phyloP scores from a whole-genome alignment of 805 yeast genomes.

The Wickerhamiella sorbophila region DNA sequence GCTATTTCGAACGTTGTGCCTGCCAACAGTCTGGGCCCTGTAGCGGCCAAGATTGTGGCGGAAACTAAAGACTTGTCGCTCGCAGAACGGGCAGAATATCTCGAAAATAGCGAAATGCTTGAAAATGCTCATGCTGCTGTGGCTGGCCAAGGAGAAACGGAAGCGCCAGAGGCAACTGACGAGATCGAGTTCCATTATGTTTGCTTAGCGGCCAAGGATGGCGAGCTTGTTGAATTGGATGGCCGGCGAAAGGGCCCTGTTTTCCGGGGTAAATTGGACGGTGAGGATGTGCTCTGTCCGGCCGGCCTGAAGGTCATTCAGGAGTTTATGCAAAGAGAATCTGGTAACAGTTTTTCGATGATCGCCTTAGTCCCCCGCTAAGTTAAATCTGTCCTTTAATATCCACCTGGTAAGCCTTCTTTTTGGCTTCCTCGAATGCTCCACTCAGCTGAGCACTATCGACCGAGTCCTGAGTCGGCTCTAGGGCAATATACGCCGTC shows the following conservation, averaged over 20 bases:
- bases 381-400: slow-evolving; percentile 65
- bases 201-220: slow-evolving; percentile 40
- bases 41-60: slow-evolving; percentile 20
- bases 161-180: slow-evolving; percentile 30
- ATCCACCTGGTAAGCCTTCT: slow-evolving; percentile 46
- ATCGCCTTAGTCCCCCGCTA: slow-evolving; percentile 36
- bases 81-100: slow-evolving; percentile 29
- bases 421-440: slow-evolving; percentile 20
- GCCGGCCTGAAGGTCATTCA: slow-evolving; percentile 41
- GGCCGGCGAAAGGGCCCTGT: slow-evolving; percentile 75
- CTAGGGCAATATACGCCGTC: background rate
- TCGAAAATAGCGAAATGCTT: slow-evolving; percentile 30
- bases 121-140: slow-evolving; percentile 30
- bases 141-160: slow-evolving; percentile 27
- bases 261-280: slow-evolving; percentile 34
- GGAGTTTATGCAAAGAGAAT: slow-evolving; percentile 43
- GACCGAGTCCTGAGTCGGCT: slow-evolving; percentile 5
- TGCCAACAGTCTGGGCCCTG: slow-evolving; percentile 16
- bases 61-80: slow-evolving; percentile 18
- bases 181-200: slow-evolving; percentile 60
- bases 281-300: slow-evolving; percentile 36
- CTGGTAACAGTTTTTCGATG: slow-evolving; percentile 43
- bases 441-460: slow-evolving; percentile 20
- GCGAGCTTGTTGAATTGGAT: slow-evolving; percentile 64
- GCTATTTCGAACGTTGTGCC: slow-evolving; percentile 31